Evolutionary conservation across 2,329 filamentous ascomycete genomes (phyloP), one percentile per base, ranked within the genome.

Genomic region (Tolypocladium tundrense): DNA sequence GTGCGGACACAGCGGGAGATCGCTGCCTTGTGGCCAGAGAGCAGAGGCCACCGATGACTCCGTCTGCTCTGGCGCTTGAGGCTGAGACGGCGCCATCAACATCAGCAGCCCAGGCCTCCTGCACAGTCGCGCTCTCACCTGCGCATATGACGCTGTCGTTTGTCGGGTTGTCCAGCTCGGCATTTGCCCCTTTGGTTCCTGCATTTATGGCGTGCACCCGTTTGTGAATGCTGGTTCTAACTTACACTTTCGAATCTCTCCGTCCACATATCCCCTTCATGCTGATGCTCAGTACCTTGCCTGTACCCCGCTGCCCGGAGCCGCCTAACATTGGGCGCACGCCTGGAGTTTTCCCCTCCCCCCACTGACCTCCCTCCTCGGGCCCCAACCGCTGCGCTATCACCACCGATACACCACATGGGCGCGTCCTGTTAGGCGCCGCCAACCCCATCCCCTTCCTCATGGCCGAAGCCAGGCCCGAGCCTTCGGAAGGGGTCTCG

Each of bases 381-480:
- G 19, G 33, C 52, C 52, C 19, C 53, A 27, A 40, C 13, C 5
- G 24, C 27, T 53, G 53, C 35, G 33, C 59, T 45, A 40, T 54
- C 59, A 56, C 42, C 55, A 50, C 42, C n/a, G 16, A 43, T 45
- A 54, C 45, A 21, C 39, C 50, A 7, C 60, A 55, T 55, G 58
- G 56, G 54, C 56, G 21, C 37, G 43, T 31, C 40, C 51, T 55
- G 27, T 39, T 27, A 54, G 58, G 45, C 60, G 51, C 60, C 56
- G 43, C n/a, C 57, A 56, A 57, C 40, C 31, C 42, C 54, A 51
- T 57, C 56, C 53, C 37, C 55, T 56, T 58, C 52, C 52, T 41
- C 65, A 82, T 82, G 80, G 73, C 72, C 64, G 78, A 81, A 62
- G 69, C 72, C 62, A 76, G 70, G 63, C 63, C 67, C 59, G 71